Base-by-base conservation (phyloP, 2,329 filamentous ascomycete genomes). In the Knufia fluminis region DNA sequence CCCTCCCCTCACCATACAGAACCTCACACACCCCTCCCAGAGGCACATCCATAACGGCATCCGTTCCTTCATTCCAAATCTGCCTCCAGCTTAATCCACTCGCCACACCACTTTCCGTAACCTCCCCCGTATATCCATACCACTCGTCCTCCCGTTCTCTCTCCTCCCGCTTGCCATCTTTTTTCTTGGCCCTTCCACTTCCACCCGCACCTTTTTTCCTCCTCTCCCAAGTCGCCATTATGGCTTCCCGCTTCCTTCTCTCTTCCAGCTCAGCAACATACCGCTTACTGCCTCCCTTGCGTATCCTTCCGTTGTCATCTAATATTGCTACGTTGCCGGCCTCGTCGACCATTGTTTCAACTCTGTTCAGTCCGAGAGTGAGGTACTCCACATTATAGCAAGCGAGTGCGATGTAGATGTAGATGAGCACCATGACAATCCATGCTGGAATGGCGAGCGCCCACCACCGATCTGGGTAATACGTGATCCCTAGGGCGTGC, bases 401-500 rank as follows among this genome's bases (percentile, higher is more conserved):
- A 41, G 90, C 89, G 31, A 98, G 78, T 35, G 92, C 92, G 8
- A 95, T 82, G 68, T 95, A 98, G 55, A 96, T 94, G 70, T 94
- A 98, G 22, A 92, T 77, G 28, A 97, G 74, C 40, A 83, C 70
- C 77, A 92, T 90, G 49, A 96, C 90, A 26, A 96, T 73, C 73
- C 89, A 97, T 4, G 86, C 83, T 0, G 92, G 92, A 12, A 96
- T 81, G 1, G 92, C 92, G 17, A 98, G 77, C 42, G 86, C 87
- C 92, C 92, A 98, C 92, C 92, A 98, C 42, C 92, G 81, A 66
- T 96, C 89, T 1, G 92, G 92, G 61, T 96, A 98, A 74, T 97
- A 97, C 70, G 89, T 83, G 51, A 98, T 94, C 17, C 92, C 91
- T 50, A 98, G 77, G 52, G 87, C 87, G 65, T 95, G 89, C 38